Base-by-base conservation (phyloP, 179 eudicot genomes). In the Silene coronaria region DNA sequence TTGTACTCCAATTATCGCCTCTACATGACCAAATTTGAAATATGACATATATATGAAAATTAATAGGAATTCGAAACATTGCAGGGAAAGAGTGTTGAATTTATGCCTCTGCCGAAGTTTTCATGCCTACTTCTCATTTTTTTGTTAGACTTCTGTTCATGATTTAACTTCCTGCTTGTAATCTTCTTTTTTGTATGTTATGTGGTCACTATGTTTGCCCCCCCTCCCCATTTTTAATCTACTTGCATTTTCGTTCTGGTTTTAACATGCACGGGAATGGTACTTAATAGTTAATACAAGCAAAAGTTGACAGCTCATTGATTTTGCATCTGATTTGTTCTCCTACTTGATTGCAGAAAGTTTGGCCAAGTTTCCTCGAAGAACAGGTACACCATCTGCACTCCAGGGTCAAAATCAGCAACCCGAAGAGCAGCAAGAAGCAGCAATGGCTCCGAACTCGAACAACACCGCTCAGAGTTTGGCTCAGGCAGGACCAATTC, bases 311-410 rank as follows among this genome's bases (percentile, higher is more conserved):
- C 19, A 4, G 45, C 4, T n/a, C n/a, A 4, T 61, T 61, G 4
- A 11, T 30, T 65, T 32, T 67, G 45, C 27, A 22, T 63, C 34
- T 58, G 14, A 34, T 1, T 17, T 13, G 27, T 8, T 61, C 76
- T 67, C 19, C 10, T 75, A 22, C 64, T 2, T 45, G n/a, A 30
- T 24, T 74, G 59, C 89, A 96, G 99, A 89, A 82, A 93, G 99
- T 77, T 85, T 96, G 82, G 92, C 87, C 28, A 96, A 93, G 81
- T 93, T 87, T 84, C 92, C 97, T 30, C 86, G 97, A 71, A 86
- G 92, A 77, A 83, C 89, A 21, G 75, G 76, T 55, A 36, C 89
- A 12, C 70, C 87, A 73, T 76, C 93, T 65, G 88, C 85, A 57
- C 62, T 79, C 71, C 91, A 77, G 71, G 76, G 86, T 67, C 94